Percentiles rank a stretch among this genome's conserved stretches.
Evolutionary conservation across 768 basidiomycete species (phyloP).

Genomic region (Serendipita sp.): DNA sequence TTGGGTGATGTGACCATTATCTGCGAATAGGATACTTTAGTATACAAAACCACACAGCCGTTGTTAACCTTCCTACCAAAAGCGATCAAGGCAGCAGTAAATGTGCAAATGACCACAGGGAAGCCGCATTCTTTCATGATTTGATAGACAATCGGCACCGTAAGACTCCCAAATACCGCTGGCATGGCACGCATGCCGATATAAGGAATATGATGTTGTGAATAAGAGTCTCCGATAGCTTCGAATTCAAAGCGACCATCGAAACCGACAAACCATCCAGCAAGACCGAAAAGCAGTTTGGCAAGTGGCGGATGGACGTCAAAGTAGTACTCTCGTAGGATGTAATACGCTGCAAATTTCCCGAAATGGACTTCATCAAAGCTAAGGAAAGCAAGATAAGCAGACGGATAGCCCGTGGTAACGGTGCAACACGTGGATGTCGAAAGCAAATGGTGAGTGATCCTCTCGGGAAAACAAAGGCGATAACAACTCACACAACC

Average conservation of each 20-base stretch:
- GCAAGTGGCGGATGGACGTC: slow-evolving; percentile 98
- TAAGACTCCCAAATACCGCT: slow-evolving; percentile 79
- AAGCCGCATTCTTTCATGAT: slow-evolving; percentile 99
- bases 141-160: slow-evolving; percentile 77
- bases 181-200: slow-evolving; percentile 87
- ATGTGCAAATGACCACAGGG: slow-evolving; percentile 76
- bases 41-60: background rate
- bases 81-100: slow-evolving; percentile 70
- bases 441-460: background rate
- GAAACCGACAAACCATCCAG: slow-evolving; percentile 94
- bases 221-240: slow-evolving; percentile 88
- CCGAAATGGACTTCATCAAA: slow-evolving; percentile 99
- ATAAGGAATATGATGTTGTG: slow-evolving; percentile 73
- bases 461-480: background rate
- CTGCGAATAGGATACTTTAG: slow-evolving; percentile 24
- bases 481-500: slow-evolving; percentile 54
- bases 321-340: slow-evolving; percentile 90
- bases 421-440: background rate
- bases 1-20: slow-evolving; percentile 91
- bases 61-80: slow-evolving; percentile 50
- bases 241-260: slow-evolving; percentile 91
- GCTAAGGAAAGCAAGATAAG: slow-evolving; percentile 24
- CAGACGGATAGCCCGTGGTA: background rate
- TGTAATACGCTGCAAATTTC: slow-evolving; percentile 92
- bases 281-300: slow-evolving; percentile 84